Conservation (phyloP, 148 eudicot species). For the Polygonum aviculare region DNA sequence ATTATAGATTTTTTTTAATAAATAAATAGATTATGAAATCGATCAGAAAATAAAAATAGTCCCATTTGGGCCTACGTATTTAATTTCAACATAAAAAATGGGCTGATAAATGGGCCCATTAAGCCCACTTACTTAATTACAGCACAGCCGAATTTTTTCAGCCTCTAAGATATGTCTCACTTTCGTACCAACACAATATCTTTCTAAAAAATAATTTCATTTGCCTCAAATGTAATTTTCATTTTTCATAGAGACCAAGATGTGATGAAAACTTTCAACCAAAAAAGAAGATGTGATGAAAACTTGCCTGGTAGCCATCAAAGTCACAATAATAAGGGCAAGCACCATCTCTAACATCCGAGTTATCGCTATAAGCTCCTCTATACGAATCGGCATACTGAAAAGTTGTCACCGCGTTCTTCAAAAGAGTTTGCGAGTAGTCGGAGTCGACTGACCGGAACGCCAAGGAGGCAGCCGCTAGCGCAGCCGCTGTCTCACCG, state of each 20-base stretch:
- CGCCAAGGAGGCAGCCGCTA: slow-evolving; percentile 87
- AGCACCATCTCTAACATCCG: slow-evolving; percentile 44
- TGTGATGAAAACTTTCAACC: slow-evolving; percentile 5
- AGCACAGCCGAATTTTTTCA: not conserved
- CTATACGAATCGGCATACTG: slow-evolving; percentile 59
- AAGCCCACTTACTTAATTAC: not conserved
- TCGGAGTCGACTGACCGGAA: slow-evolving; percentile 64
- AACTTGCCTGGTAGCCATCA: slow-evolving; percentile 79
- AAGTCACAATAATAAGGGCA: slow-evolving; percentile 96
- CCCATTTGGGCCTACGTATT: too few species aligned
- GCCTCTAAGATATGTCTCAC: not conserved
- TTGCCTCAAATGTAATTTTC: too few species aligned
- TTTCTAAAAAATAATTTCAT: too few species aligned
- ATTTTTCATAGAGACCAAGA: too few species aligned
- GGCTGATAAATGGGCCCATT: not conserved
- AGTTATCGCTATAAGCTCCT: slow-evolving; percentile 89
- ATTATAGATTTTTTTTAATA: too few species aligned
- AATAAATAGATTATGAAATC: not conserved
- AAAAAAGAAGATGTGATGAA: too few species aligned
- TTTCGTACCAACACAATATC: too few species aligned
- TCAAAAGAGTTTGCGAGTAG: slow-evolving; percentile 55
- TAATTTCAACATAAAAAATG: not conserved
- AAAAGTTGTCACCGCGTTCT: slow-evolving; percentile 41
- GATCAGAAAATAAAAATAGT: too few species aligned
- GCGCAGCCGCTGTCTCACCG: slow-evolving; percentile 87